phyloP scores from a whole-genome alignment of 257 asterid genomes.

The Solanum okadae region DNA sequence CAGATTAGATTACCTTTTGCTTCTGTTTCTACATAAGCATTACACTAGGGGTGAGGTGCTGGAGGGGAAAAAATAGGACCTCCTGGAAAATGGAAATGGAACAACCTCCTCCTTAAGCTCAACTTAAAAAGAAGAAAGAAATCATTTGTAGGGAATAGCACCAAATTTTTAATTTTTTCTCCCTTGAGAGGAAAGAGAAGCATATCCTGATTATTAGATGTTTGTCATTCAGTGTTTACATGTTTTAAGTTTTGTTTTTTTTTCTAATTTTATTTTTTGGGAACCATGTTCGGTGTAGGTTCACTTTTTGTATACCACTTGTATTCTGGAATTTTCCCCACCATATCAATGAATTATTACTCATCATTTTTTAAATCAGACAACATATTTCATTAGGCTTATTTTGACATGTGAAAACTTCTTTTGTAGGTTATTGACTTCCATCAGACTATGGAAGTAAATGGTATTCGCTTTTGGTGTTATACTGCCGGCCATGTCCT shows the following conservation, averaged over 20 bases:
- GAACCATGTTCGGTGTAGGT: neutral
- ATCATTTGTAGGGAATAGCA: neutral
- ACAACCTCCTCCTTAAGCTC: neutral
- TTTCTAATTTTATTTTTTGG: neutral
- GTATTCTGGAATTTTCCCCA: neutral
- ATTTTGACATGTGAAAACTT: conserved; percentile 4
- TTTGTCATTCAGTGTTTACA: neutral
- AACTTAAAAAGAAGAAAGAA: neutral
- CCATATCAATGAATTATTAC: neutral
- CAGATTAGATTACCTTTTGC: neutral
- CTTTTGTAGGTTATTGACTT: conserved; percentile 80
- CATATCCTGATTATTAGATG: neutral
- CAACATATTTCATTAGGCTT: neutral
- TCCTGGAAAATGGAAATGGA: neutral
- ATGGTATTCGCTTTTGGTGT: conserved; percentile 98
- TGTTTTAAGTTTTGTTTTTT: neutral
- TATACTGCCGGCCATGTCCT: conserved; percentile 99
- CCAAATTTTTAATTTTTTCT: neutral
- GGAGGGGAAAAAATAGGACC: neutral
- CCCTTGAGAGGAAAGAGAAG: neutral
- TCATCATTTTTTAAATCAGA: neutral
- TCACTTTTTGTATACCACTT: neutral
- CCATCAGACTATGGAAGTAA: conserved; percentile 94
- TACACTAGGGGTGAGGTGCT: neutral
- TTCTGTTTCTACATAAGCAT: neutral